A percentile compares a stretch with the other conserved stretches of the same genome.
These are phyloP conservation scores for Acanthamoeba triangularis DNA, from an alignment of 208 protist species.

Conservation along the genomic window DNA sequence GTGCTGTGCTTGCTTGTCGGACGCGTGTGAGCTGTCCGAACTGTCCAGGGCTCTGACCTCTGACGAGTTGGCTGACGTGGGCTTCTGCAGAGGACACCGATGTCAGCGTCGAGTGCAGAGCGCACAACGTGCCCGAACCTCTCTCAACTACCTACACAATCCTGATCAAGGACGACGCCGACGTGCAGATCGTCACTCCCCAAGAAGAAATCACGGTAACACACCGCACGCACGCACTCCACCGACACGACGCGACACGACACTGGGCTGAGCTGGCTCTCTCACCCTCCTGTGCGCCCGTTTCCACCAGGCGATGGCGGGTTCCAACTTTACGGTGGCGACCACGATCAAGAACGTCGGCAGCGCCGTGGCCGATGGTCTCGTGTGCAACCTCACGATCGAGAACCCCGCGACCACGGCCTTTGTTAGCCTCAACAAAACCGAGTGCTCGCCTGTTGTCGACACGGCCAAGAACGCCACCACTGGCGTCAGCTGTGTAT, in stretches of 20 bases:
- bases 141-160: background rate
- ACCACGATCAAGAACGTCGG: background rate
- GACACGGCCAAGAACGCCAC: background rate
- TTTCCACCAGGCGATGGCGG: background rate
- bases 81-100: background rate
- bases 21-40: too few species aligned
- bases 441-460: background rate
- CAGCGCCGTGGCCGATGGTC: background rate
- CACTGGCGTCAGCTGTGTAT: background rate
- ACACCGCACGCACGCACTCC: too few species aligned
- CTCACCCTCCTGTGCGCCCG: too few species aligned
- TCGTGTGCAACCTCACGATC: background rate
- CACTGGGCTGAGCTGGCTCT: too few species aligned
- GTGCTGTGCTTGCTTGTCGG: too few species aligned
- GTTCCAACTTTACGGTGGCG: background rate
- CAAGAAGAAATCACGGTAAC: too few species aligned
- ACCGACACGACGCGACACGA: too few species aligned
- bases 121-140: background rate
- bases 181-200: background rate
- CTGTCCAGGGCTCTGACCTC: too few species aligned
- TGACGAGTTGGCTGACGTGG: background rate
- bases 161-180: background rate
- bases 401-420: background rate
- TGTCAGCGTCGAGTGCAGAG: background rate
- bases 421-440: background rate